Evolutionary conservation across 352 stramenopile species (phyloP).

Genomic region (Globisporangium uncinulatum): DNA sequence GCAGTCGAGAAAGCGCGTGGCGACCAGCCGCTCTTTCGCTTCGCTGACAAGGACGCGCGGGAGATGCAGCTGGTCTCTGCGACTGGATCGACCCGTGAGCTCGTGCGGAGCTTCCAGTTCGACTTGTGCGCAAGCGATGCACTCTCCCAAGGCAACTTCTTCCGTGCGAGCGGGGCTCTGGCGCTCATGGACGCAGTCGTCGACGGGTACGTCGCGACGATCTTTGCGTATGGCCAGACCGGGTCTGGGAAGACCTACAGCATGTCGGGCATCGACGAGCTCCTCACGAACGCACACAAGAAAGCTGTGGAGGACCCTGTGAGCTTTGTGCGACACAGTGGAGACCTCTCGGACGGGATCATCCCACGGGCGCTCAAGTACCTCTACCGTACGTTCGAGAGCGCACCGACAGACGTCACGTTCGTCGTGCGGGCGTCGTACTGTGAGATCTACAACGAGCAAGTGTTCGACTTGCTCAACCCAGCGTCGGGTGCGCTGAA

Average conservation of each 20-base stretch:
- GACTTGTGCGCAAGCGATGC: constrained; percentile 63
- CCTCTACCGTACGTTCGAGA: constrained; percentile 45
- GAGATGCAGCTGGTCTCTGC: constrained; percentile 56
- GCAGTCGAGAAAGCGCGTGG: constrained; percentile 33
- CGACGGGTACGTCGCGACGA: constrained; percentile 63
- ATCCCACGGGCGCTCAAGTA: constrained; percentile 73
- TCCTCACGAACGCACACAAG: constrained; percentile 28
- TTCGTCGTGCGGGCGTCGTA: constrained; percentile 70
- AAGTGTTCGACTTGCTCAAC: constrained; percentile 76
- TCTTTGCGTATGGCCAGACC: constrained; percentile 67
- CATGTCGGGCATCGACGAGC: constrained; percentile 74
- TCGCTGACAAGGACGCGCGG: constrained; percentile 31
- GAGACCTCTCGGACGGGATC: constrained; percentile 55
- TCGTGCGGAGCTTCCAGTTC: constrained; percentile 75
- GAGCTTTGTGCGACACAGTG: neutral
- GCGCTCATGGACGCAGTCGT: constrained; percentile 59
- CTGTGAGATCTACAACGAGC: constrained; percentile 85
- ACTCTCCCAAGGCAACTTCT: constrained; percentile 59
- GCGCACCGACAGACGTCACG: constrained; percentile 35
- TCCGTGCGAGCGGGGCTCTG: constrained; percentile 48
- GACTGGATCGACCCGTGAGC: constrained; percentile 34
- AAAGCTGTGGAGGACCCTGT: constrained; percentile 6
- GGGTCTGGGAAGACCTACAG: constrained; percentile 72
- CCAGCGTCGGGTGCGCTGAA: constrained; percentile 49
- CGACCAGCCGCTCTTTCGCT: constrained; percentile 51